phyloP scores from a whole-genome alignment of 1,284 basidiomycete genomes.

The Blastosporella zonata region DNA sequence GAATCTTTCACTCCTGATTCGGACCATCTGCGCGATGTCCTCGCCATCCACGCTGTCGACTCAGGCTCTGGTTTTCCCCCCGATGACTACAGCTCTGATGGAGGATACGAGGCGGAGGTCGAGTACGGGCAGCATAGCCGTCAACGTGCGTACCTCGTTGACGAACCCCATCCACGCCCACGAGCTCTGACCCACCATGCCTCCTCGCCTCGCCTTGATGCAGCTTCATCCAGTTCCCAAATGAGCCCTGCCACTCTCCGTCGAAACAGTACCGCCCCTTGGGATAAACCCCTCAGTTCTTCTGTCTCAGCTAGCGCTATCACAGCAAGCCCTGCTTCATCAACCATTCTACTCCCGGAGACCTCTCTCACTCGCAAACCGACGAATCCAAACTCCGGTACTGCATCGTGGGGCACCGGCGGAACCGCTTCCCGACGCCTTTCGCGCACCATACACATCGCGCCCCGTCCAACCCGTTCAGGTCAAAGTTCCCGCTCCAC shows the following conservation, averaged over 20 bases:
- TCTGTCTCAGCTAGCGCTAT: constrained; percentile 51
- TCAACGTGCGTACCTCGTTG: constrained; percentile 67
- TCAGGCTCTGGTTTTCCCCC: constrained; percentile 52
- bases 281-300: constrained; percentile 55
- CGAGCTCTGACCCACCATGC: constrained; percentile 51
- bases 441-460: constrained; percentile 79
- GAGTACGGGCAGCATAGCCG: constrained; percentile 67
- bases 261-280: constrained; percentile 61
- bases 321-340: constrained; percentile 56
- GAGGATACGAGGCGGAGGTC: constrained; percentile 73
- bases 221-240: constrained; percentile 58
- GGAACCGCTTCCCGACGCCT: constrained; percentile 65
- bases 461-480: constrained; percentile 63
- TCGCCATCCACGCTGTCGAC: constrained; percentile 54
- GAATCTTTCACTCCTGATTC: constrained; percentile 52
- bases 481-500: constrained; percentile 91
- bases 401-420: constrained; percentile 55
- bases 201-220: constrained; percentile 51
- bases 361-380: constrained; percentile 62
- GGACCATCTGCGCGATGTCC: constrained; percentile 58
- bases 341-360: constrained; percentile 55
- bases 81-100: constrained; percentile 74
- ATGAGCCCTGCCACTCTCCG: constrained; percentile 65
- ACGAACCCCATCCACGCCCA: constrained; percentile 32
- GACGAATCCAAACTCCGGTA: constrained; percentile 40